Percentiles rank a stretch among this genome's conserved stretches.
phyloP scores from a whole-genome alignment of 768 basidiomycete genomes.

The Rhizopogon rudus region DNA sequence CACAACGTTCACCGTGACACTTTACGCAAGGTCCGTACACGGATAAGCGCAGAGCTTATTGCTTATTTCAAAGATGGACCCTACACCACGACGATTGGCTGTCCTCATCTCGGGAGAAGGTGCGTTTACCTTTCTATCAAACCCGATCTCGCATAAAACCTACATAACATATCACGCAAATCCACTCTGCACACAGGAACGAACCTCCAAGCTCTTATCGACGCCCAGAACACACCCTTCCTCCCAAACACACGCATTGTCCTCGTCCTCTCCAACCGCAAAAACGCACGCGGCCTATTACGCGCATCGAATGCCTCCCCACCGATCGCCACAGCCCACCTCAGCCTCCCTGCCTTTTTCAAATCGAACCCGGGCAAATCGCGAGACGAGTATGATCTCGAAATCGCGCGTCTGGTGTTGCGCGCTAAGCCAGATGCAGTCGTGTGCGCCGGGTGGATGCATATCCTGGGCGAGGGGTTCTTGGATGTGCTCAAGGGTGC shows the following conservation, averaged over 20 bases:
- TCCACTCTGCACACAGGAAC: conserved; percentile 50
- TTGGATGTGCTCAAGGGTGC: conserved; percentile 57
- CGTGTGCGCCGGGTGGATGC: conserved; percentile 99
- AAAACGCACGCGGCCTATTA: conserved; percentile 82
- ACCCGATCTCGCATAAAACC: not conserved
- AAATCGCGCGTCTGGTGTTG: conserved; percentile 68
- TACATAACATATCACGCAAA: not conserved
- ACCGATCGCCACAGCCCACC: conserved; percentile 76
- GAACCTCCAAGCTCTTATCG: conserved; percentile 94
- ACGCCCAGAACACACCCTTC: conserved; percentile 72
- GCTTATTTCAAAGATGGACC: not conserved
- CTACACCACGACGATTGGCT: conserved; percentile 32
- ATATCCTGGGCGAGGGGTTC: conserved; percentile 83
- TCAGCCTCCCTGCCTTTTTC: conserved; percentile 81
- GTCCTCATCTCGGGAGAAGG: conserved; percentile 70
- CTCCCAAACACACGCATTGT: conserved; percentile 68
- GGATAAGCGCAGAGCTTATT: not conserved
- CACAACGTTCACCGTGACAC: too few species aligned
- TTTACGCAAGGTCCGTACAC: not conserved
- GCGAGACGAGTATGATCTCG: conserved; percentile 79
- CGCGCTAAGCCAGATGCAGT: conserved; percentile 72
- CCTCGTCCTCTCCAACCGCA: conserved; percentile 88
- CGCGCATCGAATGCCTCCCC: conserved; percentile 71
- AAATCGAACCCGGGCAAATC: conserved; percentile 69
- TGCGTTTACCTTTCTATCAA: conserved; percentile 10